These are phyloP conservation scores for Celoporthe dispersa DNA, from an alignment of 2,329 filamentous ascomycete species.

Conservation along the genomic window DNA sequence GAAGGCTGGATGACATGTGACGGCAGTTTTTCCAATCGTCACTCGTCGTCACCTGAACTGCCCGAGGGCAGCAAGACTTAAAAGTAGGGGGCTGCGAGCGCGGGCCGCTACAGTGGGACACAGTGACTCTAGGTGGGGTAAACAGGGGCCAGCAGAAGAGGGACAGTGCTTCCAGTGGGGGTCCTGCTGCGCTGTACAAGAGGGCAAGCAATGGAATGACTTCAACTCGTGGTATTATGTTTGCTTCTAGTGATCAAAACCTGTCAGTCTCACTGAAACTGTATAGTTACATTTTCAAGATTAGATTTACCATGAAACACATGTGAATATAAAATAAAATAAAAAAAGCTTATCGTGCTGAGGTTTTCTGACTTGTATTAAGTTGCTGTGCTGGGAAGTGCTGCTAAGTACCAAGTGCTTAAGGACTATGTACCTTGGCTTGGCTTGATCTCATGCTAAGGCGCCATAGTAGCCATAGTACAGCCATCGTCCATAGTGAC, in stretches of 20 bases:
- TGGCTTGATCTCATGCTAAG: neutral
- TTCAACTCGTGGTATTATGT: neutral
- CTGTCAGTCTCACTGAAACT: neutral
- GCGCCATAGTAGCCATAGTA: neutral
- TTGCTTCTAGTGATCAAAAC: neutral
- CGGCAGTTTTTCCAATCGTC: neutral
- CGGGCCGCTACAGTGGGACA: conserved; percentile 10
- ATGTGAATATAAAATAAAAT: neutral
- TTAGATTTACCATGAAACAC: neutral
- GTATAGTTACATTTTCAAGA: neutral
- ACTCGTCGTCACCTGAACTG: neutral
- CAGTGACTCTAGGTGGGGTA: conserved; percentile 5
- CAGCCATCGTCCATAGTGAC: neutral
- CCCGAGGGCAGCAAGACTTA: neutral
- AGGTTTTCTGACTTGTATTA: neutral
- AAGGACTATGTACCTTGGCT: neutral
- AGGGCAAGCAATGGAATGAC: neutral
- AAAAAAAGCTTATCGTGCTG: neutral
- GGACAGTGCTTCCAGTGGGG: conserved; percentile 9
- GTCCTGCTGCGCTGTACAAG: neutral
- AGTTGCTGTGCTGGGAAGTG: neutral
- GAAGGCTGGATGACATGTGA: conserved; percentile 9
- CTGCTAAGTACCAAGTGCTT: neutral
- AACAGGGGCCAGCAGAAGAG: neutral
- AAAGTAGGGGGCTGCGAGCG: conserved; percentile 12